Evolutionary conservation across 2,329 filamentous ascomycete species (phyloP).

Genomic region (Alternaria brassicicola): DNA sequence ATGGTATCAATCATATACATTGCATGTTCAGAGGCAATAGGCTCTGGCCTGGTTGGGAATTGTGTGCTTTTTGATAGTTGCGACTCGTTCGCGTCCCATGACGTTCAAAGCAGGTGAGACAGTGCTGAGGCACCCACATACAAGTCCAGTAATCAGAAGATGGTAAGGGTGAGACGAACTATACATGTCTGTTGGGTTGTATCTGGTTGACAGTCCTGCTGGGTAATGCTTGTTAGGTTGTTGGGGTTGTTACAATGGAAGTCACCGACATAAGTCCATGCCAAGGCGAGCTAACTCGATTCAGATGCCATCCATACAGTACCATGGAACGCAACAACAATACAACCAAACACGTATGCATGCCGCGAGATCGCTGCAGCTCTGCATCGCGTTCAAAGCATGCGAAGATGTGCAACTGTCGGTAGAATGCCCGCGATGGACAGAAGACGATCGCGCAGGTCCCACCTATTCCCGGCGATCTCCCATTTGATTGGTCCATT

Average conservation of each 20-base stretch:
- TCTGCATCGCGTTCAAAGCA: neutral
- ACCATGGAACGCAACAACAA: conserved; percentile 15
- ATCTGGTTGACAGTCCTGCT: neutral
- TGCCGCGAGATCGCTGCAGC: neutral
- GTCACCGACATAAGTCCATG: neutral
- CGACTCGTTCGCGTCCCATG: neutral
- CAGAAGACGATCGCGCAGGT: conserved; percentile 2
- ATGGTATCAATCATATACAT: neutral
- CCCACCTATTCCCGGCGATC: conserved; percentile 6
- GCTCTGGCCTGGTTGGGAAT: neutral
- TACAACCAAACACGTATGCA: conserved; percentile 1
- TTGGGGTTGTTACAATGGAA: neutral
- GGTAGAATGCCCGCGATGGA: conserved; percentile 1
- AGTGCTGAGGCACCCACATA: neutral
- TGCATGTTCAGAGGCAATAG: neutral
- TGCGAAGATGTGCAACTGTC: neutral
- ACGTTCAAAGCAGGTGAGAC: neutral
- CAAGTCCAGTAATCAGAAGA: neutral
- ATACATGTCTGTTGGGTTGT: neutral
- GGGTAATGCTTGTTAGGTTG: neutral
- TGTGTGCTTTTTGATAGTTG: neutral
- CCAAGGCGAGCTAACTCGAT: conserved; percentile 9
- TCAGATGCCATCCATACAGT: neutral
- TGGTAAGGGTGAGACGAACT: neutral
- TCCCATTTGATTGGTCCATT: conserved; percentile 7